Conservation (phyloP, 129 eudicot species). For the Flaveria brownii region DNA sequence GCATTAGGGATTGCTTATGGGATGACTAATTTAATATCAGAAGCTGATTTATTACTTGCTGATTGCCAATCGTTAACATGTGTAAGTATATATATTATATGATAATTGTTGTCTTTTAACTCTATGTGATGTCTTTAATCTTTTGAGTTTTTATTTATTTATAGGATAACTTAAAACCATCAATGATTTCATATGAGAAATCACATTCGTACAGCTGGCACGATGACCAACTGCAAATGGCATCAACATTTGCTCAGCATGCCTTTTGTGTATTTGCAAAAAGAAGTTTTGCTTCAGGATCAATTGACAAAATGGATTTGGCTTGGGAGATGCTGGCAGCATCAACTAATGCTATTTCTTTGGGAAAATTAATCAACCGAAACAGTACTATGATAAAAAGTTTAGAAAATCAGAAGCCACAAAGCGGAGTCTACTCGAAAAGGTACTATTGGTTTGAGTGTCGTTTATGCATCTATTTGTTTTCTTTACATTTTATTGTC, state of each 20-base stretch:
- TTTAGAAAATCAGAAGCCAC: slow-evolving; percentile 28
- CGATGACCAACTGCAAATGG: slow-evolving; percentile 80
- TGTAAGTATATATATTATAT: slow-evolving; percentile 47
- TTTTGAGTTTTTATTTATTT: slow-evolving; percentile 8
- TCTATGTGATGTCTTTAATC: slow-evolving; percentile 22
- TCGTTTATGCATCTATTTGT: not conserved
- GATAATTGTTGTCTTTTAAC: not conserved
- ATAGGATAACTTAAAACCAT: slow-evolving; percentile 68
- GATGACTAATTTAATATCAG: slow-evolving; percentile 73
- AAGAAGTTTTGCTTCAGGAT: slow-evolving; percentile 46
- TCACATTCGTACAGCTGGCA: slow-evolving; percentile 59
- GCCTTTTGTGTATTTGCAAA: slow-evolving; percentile 79
- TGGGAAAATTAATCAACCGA: slow-evolving; percentile 65
- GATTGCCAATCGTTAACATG: slow-evolving; percentile 51
- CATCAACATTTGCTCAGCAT: slow-evolving; percentile 69
- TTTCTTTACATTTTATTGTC: not conserved
- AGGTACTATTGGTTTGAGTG: slow-evolving; percentile 43
- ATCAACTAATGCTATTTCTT: slow-evolving; percentile 56
- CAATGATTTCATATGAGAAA: slow-evolving; percentile 50
- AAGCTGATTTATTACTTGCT: slow-evolving; percentile 68
- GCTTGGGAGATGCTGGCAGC: slow-evolving; percentile 75
- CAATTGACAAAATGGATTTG: slow-evolving; percentile 50
- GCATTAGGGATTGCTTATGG: slow-evolving; percentile 50
- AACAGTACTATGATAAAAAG: slow-evolving; percentile 20
- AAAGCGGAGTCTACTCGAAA: slow-evolving; percentile 31